Base-by-base conservation (phyloP, 306 rosid genomes). In the Quercus cerris region DNA sequence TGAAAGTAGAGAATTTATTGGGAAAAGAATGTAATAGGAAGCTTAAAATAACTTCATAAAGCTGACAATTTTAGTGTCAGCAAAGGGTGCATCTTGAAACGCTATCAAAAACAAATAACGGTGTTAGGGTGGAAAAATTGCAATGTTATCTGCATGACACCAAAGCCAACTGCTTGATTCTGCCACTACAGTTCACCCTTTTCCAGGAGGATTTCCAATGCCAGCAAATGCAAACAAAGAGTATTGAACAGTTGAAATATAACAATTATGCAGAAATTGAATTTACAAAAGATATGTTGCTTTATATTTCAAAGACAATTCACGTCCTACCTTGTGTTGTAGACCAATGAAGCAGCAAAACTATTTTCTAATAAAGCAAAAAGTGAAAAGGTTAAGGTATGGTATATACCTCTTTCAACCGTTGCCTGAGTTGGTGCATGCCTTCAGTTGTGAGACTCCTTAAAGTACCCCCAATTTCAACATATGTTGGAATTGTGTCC, bases 401-500 rank as follows among this genome's bases (percentile, higher is more conserved):
- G 49, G 73, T 33, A 64, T 46, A 14, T 80, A 86, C 93, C 92
- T 89, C 93, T 52, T 90, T 90, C 75, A 92, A 69, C 71, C 91
- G 78, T 74, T 70, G 84, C 77, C 80, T 86, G 67, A 92, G 87
- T 75, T 80, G 86, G 80, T 72, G 70, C 89, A 90, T 74, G 74
- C 93, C 89, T 74, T 90, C 84, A 20, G 91, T 87, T 56, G 97
- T 89, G 74, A 80, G 92, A 83, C 93, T 87, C 86, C 94, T 89
- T 55, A 92, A 69, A 22, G 90, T 80, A 41, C 97, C 94, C 31
- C 97, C 93, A 75, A 92, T 89, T 75, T 83, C 88, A 49, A 88
- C 91, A 57, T 78, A 52, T 1, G 86, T 70, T 19, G 94, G 94
- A 83, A 85, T 89, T 72, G 82, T 85, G 46, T 92, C 86, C 38